Evolutionary conservation across 768 basidiomycete genomes (phyloP), one percentile per base, ranked within the genome.

Genomic region (Rhodosporidiobolus sp.): DNA sequence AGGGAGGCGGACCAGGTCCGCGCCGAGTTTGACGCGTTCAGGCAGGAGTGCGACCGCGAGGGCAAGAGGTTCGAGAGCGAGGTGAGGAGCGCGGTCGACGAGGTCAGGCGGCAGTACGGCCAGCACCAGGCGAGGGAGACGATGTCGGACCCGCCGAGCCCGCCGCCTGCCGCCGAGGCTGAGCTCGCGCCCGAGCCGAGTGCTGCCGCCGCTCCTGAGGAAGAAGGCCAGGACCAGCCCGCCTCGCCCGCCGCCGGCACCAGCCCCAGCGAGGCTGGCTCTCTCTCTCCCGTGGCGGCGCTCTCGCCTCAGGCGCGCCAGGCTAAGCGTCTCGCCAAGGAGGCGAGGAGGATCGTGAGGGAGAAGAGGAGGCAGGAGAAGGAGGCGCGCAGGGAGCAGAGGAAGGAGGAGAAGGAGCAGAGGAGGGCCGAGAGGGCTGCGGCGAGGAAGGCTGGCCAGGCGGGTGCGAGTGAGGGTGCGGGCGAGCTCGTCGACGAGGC

Each of bases 1-100:
- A 22, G 3, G 3, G 65, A 66, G 49, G 65, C 65, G 14, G 57
- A 65, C 64, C 30, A 17, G 16, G 64, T 65, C 30, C 38, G 64
- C 11, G 11, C 6, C 32, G 64, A 65, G 54, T 65, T 65, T 48
- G 64, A 59, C 20, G n/a, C 19, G 48, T 43, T 66, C n/a, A 30
- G 34, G n/a, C 11, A 3, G 34, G 65, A 66, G 35, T 26, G 58
- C 26, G 65, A 59, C 49, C n/a, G 45, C 22, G 30, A 55, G 32
- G 56, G 34, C 46, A 26, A 11, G 30, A 43, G 43, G 28, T 65
- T 56, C 24, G 63, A 56, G 43, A 24, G 22, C 16, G 65, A 66
- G 65, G 46, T 48, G 3, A 48, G 56, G 46, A 6, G 14, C 2
- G 55, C 38, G 56, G 20, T 56, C 4, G 65, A 66, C 26, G 48